phyloP scores from a whole-genome alignment of 2,329 filamentous ascomycete genomes.

The Fusarium newnesense region DNA sequence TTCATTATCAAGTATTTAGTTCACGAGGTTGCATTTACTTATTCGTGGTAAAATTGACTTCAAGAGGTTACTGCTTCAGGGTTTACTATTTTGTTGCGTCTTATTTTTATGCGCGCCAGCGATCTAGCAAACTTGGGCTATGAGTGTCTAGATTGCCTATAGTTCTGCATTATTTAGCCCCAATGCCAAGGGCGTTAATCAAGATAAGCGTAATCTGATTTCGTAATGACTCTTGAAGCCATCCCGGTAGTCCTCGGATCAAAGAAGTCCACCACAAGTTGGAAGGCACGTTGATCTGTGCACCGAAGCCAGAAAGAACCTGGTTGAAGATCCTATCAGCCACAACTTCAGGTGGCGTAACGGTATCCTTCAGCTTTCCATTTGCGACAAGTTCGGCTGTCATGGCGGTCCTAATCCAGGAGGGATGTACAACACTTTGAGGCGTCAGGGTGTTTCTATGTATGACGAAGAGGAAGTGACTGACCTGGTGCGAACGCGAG shows the following conservation, averaged over 20 bases:
- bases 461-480: neutral
- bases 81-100: too few species aligned
- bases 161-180: neutral
- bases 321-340: constrained; percentile 54
- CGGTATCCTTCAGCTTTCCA: constrained; percentile 31
- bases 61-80: too few species aligned
- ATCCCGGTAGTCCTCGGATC: constrained; percentile 23
- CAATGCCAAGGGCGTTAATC: neutral
- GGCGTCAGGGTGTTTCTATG: neutral
- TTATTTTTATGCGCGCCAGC: too few species aligned
- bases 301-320: constrained; percentile 53
- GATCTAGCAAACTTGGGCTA: too few species aligned
- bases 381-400: constrained; percentile 28
- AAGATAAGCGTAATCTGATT: neutral
- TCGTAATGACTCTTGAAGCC: constrained; percentile 31
- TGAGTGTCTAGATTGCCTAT: too few species aligned
- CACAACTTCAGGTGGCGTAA: constrained; percentile 45
- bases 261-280: neutral
- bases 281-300: constrained; percentile 55
- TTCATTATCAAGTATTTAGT: too few species aligned
- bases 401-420: constrained; percentile 32
- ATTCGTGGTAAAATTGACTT: too few species aligned
- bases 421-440: constrained; percentile 61
- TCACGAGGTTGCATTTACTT: too few species aligned
- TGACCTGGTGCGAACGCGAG: constrained; percentile 65